Base-by-base conservation (phyloP, 352 stramenopile species). In the Pythium oligandrum region DNA sequence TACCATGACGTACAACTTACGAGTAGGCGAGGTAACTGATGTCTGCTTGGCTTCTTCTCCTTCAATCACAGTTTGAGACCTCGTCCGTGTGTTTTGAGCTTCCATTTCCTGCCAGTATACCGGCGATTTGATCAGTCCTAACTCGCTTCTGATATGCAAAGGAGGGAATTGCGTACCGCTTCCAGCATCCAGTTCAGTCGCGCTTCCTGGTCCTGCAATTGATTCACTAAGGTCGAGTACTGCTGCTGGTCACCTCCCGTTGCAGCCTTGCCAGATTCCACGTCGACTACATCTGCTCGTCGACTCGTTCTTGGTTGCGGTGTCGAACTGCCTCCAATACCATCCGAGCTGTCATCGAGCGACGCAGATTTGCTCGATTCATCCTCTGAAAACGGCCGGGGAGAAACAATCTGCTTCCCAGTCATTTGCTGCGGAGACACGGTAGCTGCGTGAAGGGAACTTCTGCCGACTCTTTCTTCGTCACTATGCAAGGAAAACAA, bases 111-210 rank as follows among this genome's bases (percentile, higher is more conserved):
- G 52, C 17, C 17, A 26, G 17, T 26, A 26, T 26, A 26, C 17
- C 17, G 17, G 0, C 17, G 17, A 26, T 26, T 26, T 26, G 17
- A 26, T 0, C 0, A 26, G 17, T 26, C 17, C 17, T 26, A 26
- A 26, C 17, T 26, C 17, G 17, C 17, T 26, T 26, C 17, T 26
- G 17, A 26, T 26, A 26, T 26, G 17, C 26, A 45, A 42, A 35
- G 2, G 31, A 26, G 17, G 17, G 17, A 26, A 26, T 9, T 11
- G 49, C 64, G 9, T 68, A 87, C 76, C 34, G 73, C 75, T 56
- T 88, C 78, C 0, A 88, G 62, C 73, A 88, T 88, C 75, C 70
- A 85, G 55, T 88, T 82, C 5, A 88, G 66, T 12, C 64, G 69
- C 26, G 69, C 73, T 52, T 88, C 75, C 45, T 85, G 82, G 46